Evolutionary conservation across 116 monocot species (phyloP), one percentile per base, ranked within the genome.

Genomic region (Dioscorea cayenensis): DNA sequence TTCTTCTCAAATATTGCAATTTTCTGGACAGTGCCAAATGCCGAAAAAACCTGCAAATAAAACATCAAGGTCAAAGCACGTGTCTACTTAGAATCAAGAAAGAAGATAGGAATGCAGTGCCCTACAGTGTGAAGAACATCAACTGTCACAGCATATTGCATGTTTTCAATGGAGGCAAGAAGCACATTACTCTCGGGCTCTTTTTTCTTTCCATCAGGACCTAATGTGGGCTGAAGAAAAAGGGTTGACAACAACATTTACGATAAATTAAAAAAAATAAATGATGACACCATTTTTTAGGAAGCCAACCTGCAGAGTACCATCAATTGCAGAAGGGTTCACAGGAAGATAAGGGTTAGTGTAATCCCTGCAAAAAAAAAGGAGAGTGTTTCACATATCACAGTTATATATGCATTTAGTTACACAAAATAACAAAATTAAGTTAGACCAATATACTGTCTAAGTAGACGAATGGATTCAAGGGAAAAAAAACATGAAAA

Each of bases 161-260:
- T 79, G 80, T 97, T 97, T 64, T 88, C 96, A 29, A 90, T 88
- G 10, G 92, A 92, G 36, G 93, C 90, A 48, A 97, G 82, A 76
- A 97, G 96, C n/a, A 97, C 93, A 80, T 97, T 97, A 68, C 96
- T 90, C 78, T 92, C 93, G 10, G 90, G 78, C 64, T 96, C 92
- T 37, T 84, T 80, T 67, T 84, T 88, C 85, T 83, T 90, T 68
- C 86, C 96, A 86, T 96, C 96, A 72, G 87, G 81, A 35, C 92
- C 88, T 28, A 87, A 51, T 49, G 65, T 49, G 11, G 91, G 81
- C 91, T 92, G 83, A 18, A 65, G 48, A 28, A n/a, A 38, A 16
- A 14, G 35, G 32, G 36, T 66, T 85, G 75, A 37, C 83, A 81
- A 35, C 84, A 14, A 32, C 18, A 32, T 32, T 32, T 32, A 32